A percentile compares a stretch with the other conserved stretches of the same genome.
Evolutionary conservation across 2,329 filamentous ascomycete genomes (phyloP).

Genomic region (Aspergillus amoenus): DNA sequence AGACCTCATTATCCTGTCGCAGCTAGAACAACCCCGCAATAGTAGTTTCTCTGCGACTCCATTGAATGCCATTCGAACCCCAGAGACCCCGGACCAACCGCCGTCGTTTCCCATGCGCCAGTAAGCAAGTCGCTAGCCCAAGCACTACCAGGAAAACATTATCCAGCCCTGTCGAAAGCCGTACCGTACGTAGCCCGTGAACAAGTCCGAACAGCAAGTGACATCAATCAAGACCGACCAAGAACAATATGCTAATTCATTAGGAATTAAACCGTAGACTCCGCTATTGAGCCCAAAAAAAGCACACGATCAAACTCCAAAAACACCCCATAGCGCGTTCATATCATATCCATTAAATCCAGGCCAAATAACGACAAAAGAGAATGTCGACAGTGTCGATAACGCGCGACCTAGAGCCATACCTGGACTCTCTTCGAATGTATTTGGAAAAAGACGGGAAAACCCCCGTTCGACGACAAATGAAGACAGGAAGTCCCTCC

Average conservation of each 20-base stretch:
- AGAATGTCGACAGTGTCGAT: conserved; percentile 32
- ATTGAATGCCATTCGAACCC: not conserved
- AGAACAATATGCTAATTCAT: conserved; percentile 21
- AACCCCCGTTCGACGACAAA: not conserved
- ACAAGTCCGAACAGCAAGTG: conserved; percentile 13
- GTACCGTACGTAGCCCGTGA: not conserved
- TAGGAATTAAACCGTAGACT: conserved; percentile 18
- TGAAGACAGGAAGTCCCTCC: not conserved
- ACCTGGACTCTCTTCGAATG: conserved; percentile 29
- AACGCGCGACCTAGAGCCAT: conserved; percentile 30
- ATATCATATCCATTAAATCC: not conserved
- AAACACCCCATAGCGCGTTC: conserved; percentile 4
- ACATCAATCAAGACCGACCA: conserved; percentile 5
- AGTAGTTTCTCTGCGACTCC: not conserved
- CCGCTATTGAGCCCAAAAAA: not conserved
- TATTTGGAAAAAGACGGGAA: conserved; percentile 21
- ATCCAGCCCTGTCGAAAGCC: not conserved
- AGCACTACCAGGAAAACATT: not conserved
- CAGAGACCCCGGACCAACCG: not conserved
- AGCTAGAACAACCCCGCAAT: not conserved
- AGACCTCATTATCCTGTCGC: not conserved
- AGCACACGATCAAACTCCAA: not conserved
- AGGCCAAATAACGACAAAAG: not conserved
- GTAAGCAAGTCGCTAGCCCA: not conserved
- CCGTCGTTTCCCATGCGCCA: conserved; percentile 6